Percentiles rank a stretch among this genome's conserved stretches.
Evolutionary conservation across 2,329 filamentous ascomycete genomes (phyloP).

Genomic region (Stagonosporopsis vannaccii): DNA sequence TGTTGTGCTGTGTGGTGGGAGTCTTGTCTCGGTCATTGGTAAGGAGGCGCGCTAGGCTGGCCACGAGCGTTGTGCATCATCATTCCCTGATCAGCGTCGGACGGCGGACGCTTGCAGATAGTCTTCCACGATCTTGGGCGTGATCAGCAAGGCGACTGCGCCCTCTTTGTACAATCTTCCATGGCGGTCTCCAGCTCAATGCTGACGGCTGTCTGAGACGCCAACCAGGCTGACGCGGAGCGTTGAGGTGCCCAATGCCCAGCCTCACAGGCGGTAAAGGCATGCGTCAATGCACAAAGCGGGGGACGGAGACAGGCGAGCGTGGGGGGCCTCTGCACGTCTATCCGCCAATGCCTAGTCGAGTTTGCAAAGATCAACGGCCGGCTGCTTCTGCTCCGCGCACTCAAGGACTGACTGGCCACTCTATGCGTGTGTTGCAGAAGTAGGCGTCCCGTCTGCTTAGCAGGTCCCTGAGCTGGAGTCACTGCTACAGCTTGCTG

Average conservation of each 20-base stretch:
- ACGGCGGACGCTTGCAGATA: constrained; percentile 9
- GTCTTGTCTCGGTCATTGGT: not conserved
- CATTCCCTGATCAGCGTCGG: constrained; percentile 4
- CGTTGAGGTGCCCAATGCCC: not conserved
- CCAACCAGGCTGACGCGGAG: constrained; percentile 1
- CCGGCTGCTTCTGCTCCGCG: constrained; percentile 4
- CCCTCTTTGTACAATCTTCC: not conserved
- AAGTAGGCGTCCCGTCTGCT: not conserved
- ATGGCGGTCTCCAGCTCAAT: not conserved
- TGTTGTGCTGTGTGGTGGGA: not conserved
- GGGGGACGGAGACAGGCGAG: constrained; percentile 19
- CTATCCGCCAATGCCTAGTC: constrained; percentile 5
- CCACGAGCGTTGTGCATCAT: constrained; percentile 2
- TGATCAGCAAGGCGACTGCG: constrained; percentile 13
- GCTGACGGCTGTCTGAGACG: not conserved
- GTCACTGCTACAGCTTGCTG: not conserved
- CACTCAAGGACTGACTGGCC: not conserved
- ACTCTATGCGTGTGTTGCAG: not conserved
- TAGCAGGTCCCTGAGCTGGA: not conserved
- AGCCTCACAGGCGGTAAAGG: constrained; percentile 16
- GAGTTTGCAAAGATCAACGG: constrained; percentile 1
- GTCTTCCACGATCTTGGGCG: constrained; percentile 1
- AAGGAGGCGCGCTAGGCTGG: too few relatives aligned
- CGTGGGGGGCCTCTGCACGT: constrained; percentile 17
- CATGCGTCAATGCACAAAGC: constrained; percentile 13